Conservation (phyloP, 116 monocot genomes). For the Cymodocea nodosa region DNA sequence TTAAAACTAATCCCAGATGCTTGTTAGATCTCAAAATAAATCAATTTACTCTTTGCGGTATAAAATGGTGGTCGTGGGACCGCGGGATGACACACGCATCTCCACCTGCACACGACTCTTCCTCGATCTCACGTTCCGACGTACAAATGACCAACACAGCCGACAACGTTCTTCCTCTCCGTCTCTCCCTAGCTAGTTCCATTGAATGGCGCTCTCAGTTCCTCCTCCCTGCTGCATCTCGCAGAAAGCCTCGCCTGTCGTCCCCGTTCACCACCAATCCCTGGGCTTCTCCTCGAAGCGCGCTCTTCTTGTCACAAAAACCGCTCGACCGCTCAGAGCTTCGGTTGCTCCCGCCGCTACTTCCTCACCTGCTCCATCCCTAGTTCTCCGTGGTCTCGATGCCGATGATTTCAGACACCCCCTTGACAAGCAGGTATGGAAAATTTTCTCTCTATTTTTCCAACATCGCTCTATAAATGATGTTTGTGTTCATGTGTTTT, state of each 20-base stretch:
- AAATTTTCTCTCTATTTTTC: background rate
- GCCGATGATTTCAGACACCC: constrained; percentile 97
- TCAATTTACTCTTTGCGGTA: no score
- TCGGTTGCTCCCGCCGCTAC: background rate
- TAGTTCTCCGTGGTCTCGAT: constrained; percentile 49
- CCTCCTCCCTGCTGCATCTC: constrained; percentile 2
- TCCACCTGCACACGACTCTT: no score
- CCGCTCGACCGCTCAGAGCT: background rate
- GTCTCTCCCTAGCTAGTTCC: background rate
- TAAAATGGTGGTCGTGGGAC: no score
- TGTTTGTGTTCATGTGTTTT: background rate
- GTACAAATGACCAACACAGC: no score
- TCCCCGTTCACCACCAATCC: background rate
- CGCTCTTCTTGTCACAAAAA: background rate
- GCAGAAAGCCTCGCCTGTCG: constrained; percentile 9
- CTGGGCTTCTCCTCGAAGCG: background rate
- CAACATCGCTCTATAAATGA: background rate
- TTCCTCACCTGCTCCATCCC: constrained; percentile 8
- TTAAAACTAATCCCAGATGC: no score
- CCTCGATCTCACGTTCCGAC: no score
- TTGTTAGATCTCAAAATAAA: no score
- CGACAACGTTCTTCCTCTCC: no score
- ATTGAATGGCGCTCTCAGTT: constrained; percentile 21
- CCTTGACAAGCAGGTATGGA: constrained; percentile 72
- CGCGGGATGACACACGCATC: no score